Percentiles rank a stretch among this genome's conserved stretches.
Evolutionary conservation across 2,329 filamentous ascomycete species (phyloP).

Genomic region (Fusarium nygamai): DNA sequence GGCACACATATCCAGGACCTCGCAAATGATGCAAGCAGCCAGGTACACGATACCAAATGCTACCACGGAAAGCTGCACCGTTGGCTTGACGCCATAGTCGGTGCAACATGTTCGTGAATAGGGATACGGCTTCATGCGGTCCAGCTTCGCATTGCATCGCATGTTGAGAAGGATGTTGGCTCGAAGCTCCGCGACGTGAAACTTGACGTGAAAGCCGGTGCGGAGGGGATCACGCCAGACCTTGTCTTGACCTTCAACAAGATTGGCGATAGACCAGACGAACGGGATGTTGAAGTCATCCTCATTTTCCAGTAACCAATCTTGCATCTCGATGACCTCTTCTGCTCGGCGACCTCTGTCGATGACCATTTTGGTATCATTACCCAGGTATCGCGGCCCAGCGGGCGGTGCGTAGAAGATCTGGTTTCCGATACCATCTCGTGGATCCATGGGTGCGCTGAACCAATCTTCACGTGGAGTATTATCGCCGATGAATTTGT

Average conservation of each 20-base stretch:
- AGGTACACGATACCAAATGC: constrained; percentile 24
- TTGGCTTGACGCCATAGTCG: constrained; percentile 50
- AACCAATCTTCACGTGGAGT: not conserved
- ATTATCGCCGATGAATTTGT: not conserved
- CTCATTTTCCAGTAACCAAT: constrained; percentile 10
- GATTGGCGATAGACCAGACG: constrained; percentile 4
- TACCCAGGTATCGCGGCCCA: constrained; percentile 32
- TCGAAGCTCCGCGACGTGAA: constrained; percentile 42
- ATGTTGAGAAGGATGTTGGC: constrained; percentile 60
- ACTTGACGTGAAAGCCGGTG: constrained; percentile 44
- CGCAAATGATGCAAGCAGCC: constrained; percentile 19
- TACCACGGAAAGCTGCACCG: constrained; percentile 25
- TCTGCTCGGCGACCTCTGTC: constrained; percentile 11
- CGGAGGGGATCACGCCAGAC: constrained; percentile 29
- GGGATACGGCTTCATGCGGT: constrained; percentile 47
- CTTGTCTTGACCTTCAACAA: constrained; percentile 22
- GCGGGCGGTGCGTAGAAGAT: constrained; percentile 42
- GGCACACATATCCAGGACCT: constrained; percentile 6
- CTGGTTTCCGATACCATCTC: constrained; percentile 42
- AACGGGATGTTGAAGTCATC: constrained; percentile 18
- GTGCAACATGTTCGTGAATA: constrained; percentile 63
- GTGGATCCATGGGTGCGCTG: constrained; percentile 21
- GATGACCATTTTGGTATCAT: not conserved
- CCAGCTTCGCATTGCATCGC: constrained; percentile 58
- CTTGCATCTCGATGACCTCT: constrained; percentile 36